These are phyloP conservation scores for Tolypocladium cylindrosporum DNA, from an alignment of 2,329 filamentous ascomycete species.

Conservation along the genomic window DNA sequence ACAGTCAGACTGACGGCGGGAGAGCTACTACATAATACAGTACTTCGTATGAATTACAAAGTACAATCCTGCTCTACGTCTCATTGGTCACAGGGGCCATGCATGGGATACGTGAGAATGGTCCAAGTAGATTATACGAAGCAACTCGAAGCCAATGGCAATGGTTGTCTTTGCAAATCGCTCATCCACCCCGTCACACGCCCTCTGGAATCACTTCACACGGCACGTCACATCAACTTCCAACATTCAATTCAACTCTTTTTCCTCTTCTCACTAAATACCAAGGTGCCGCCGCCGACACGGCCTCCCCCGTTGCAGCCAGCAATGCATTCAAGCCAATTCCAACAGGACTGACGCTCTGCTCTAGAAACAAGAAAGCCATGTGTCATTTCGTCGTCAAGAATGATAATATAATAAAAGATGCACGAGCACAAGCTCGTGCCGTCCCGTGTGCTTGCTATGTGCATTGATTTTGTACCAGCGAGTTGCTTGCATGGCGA, in stretches of 20 bases:
- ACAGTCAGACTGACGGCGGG: not conserved
- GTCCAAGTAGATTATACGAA: not conserved
- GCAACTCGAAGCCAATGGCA: not conserved
- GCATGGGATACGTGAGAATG: not conserved
- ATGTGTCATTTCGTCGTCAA: slow-evolving; percentile 10
- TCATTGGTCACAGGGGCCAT: not conserved
- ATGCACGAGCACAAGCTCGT: slow-evolving; percentile 1
- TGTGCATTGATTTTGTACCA: not conserved
- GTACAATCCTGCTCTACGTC: too few species aligned
- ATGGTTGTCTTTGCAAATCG: not conserved
- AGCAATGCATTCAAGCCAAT: not conserved
- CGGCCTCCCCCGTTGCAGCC: not conserved
- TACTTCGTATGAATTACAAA: too few species aligned
- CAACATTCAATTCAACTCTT: not conserved
- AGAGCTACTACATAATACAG: not conserved
- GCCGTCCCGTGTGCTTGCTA: not conserved
- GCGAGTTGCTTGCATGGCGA: not conserved
- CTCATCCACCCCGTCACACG: not conserved
- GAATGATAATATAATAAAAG: slow-evolving; percentile 4
- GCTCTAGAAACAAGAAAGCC: slow-evolving; percentile 10
- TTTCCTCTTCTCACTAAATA: not conserved
- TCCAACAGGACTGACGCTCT: slow-evolving; percentile 2
- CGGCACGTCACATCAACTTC: not conserved
- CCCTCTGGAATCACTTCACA: not conserved
- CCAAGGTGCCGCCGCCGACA: not conserved